phyloP scores from a whole-genome alignment of 352 stramenopile genomes.

The Aphanomyces euteiches region DNA sequence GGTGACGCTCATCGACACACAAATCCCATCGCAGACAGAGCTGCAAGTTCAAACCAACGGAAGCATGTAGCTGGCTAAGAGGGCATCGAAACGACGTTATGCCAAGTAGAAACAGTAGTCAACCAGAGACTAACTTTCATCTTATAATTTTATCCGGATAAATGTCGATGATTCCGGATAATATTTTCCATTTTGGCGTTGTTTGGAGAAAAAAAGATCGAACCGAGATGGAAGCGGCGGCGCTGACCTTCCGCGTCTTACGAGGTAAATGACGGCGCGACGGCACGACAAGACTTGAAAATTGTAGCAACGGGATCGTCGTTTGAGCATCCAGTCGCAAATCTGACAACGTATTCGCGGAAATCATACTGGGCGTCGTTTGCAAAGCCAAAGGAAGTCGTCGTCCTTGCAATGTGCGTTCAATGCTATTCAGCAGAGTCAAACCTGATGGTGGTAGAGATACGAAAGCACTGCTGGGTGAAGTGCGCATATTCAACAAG shows the following conservation, averaged over 20 bases:
- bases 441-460: constrained; percentile 35
- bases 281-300: background rate
- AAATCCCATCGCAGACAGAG: no score
- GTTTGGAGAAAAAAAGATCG: background rate
- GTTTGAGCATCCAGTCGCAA: constrained; percentile 30
- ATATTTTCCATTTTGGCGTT: constrained; percentile 10
- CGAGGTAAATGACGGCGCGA: background rate
- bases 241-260: background rate
- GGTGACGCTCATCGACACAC: no score
- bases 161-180: background rate
- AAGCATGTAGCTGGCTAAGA: no score
- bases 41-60: no score
- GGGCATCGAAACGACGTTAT: no score
- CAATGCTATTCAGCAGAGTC: background rate
- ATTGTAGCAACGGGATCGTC: constrained; percentile 24
- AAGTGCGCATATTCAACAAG: constrained; percentile 76
- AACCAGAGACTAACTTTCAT: background rate
- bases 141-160: constrained; percentile 1
- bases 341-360: constrained; percentile 55
- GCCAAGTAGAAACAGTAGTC: background rate
- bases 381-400: constrained; percentile 43
- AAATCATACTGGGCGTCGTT: constrained; percentile 62
- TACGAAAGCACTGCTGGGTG: constrained; percentile 58
- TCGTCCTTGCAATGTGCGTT: constrained; percentile 54
- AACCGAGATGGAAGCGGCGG: constrained; percentile 2